Conservation (phyloP, 441 rosid species). For the Euphorbia schlechtendalii region DNA sequence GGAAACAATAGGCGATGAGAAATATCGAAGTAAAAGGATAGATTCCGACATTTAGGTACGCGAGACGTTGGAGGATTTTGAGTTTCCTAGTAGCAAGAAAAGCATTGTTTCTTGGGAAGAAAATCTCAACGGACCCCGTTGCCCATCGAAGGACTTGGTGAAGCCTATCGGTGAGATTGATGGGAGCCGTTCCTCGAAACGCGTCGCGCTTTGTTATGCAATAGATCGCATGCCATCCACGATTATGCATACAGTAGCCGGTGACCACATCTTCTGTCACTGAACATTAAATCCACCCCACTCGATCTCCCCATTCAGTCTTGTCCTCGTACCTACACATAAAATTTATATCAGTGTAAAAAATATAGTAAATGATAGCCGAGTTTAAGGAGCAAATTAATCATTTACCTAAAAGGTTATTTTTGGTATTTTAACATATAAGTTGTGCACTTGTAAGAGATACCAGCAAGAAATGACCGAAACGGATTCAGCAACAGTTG, state of each 20-base stretch:
- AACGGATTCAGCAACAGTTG: conserved; percentile 78
- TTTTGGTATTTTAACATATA: too few species aligned
- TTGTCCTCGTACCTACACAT: conserved; percentile 78
- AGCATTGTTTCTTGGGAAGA: conserved; percentile 86
- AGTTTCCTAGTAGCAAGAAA: conserved; percentile 48
- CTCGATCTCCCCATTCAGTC: conserved; percentile 89
- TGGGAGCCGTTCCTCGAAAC: too few species aligned
- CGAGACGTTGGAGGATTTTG: conserved; percentile 68
- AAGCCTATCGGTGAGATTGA: too few species aligned
- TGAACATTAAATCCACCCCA: conserved; percentile 88
- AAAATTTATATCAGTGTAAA: too few species aligned
- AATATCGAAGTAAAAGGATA: too few species aligned
- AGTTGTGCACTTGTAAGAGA: too few species aligned
- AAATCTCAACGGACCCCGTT: conserved; percentile 82
- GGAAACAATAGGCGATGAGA: conserved; percentile 84
- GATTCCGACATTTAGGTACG: conserved; percentile 72
- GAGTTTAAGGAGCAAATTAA: too few species aligned
- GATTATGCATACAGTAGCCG: conserved; percentile 88
- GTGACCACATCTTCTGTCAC: conserved; percentile 92
- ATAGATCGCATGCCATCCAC: conserved; percentile 88
- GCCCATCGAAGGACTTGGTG: conserved; percentile 89
- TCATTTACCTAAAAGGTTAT: too few species aligned
- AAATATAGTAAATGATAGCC: too few species aligned
- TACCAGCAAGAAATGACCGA: conserved; percentile 90
- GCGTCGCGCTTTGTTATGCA: conserved; percentile 81